These are phyloP conservation scores for Cryptosporidium bovis DNA, from an alignment of 169 alveolate species.

Conservation along the genomic window DNA sequence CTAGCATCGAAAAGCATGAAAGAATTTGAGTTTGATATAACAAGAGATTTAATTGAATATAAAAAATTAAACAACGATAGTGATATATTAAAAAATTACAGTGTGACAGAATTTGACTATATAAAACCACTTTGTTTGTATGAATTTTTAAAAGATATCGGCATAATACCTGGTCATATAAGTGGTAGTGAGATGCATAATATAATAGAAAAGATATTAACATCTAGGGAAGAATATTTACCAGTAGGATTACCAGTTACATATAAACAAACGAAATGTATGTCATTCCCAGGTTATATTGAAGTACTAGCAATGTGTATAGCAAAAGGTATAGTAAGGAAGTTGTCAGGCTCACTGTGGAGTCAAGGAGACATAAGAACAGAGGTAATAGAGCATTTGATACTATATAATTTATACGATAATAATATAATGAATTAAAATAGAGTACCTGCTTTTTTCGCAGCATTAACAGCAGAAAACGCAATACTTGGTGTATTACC, in stretches of 20 bases:
- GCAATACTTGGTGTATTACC: slow-evolving; percentile 44
- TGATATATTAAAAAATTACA: slow-evolving; percentile 60
- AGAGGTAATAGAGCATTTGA: slow-evolving; percentile 69
- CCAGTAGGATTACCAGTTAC: slow-evolving; percentile 62
- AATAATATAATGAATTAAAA: slow-evolving; percentile 17
- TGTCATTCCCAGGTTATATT: slow-evolving; percentile 67
- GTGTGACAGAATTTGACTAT: slow-evolving; percentile 65
- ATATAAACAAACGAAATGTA: slow-evolving; percentile 26
- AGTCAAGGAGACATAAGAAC: slow-evolving; percentile 72
- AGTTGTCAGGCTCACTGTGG: slow-evolving; percentile 69
- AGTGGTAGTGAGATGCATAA: slow-evolving; percentile 58
- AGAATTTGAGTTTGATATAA: slow-evolving; percentile 49
- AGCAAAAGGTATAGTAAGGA: slow-evolving; percentile 64
- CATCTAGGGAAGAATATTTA: slow-evolving; percentile 46
- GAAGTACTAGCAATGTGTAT: slow-evolving; percentile 67
- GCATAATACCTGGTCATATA: slow-evolving; percentile 70
- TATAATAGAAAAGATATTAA: slow-evolving; percentile 33
- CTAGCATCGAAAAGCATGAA: slow-evolving; percentile 66
- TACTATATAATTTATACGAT: slow-evolving; percentile 46
- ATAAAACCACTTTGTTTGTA: slow-evolving; percentile 50
- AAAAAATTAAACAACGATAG: slow-evolving; percentile 40
- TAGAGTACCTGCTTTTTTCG: slow-evolving; percentile 74
- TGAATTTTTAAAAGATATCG: slow-evolving; percentile 30
- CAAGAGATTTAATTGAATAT: slow-evolving; percentile 39
- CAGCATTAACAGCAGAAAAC: slow-evolving; percentile 48